Evolutionary conservation across 805 yeast genomes (phyloP), one percentile per base, ranked within the genome.

Genomic region (Ogataea thermomethanolica): DNA sequence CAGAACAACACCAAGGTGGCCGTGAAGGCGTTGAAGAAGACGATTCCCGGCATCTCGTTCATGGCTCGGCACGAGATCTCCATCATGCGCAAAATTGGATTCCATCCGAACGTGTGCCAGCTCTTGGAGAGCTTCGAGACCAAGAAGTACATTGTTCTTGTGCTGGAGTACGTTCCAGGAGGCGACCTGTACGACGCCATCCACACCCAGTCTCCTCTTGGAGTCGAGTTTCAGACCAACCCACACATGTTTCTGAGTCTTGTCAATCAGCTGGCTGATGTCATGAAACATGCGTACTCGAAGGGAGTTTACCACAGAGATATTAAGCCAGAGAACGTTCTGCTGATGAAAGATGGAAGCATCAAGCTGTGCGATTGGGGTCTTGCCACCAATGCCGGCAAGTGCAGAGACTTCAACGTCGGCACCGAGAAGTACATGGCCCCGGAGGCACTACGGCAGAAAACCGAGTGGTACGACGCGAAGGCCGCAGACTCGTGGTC

Each of bases 291-390:
- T 50, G 68, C 82, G 4, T 91, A 84, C 54, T 59, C 72, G 4
- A 60, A 64, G 29, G 81, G 82, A 0, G 69, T 82, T 10, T 81
- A 75, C 48, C 90, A 82, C 58, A 66, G 90, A 34, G 90, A 82
- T 55, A 71, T 82, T 42, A 82, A 82, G 58, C 90, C 90, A 1
- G 90, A 82, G 60, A 82, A 82, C 52, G 71, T 82, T 22, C 61
- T 82, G 24, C 62, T 82, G 37, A 73, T 72, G 48, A 58, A 59
- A 4, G 61, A 67, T 37, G 79, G 81, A 33, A 58, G 71, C 22
- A 67, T 81, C 35, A 82, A 82, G 58, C 61, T 82, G 34, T 80
- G 86, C 41, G 89, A 82, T 57, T 82, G 87, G 86, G 90, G 90
- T 0, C 70, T 81, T 36, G 74, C 85, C 15, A 76, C 82, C 7